Evolutionary conservation across 257 asterid species (phyloP).

Genomic region (Oldenlandia corymbosa): DNA sequence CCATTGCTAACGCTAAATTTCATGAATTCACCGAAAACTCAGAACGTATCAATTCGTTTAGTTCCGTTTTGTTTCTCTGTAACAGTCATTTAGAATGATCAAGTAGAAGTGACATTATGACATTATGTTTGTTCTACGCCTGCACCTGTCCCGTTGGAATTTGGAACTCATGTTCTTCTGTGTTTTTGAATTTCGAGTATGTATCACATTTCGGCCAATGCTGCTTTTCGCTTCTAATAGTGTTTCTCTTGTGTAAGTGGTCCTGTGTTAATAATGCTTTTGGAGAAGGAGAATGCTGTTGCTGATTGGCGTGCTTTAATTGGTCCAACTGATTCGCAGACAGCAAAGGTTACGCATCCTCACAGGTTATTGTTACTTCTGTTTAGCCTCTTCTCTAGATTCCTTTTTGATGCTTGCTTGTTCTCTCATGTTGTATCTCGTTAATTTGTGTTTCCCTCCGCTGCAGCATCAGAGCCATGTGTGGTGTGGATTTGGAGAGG

Average conservation of each 20-base stretch:
- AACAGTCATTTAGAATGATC: not conserved
- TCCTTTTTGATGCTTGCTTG: conserved; percentile 1
- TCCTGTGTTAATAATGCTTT: conserved; percentile 64
- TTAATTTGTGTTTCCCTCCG: conserved; percentile 3
- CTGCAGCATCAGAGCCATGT: conserved; percentile 72
- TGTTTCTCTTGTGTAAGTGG: conserved; percentile 45
- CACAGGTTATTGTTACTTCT: conserved; percentile 40
- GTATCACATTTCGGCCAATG: not conserved
- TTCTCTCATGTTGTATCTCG: not conserved
- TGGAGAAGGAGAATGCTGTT: conserved; percentile 73
- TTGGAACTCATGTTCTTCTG: not conserved
- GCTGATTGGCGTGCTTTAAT: conserved; percentile 83
- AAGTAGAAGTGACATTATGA: not conserved
- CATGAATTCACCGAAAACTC: not conserved
- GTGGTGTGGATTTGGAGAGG: conserved; percentile 53
- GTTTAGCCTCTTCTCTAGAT: not conserved
- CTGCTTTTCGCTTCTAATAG: conserved; percentile 5
- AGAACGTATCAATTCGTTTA: not conserved
- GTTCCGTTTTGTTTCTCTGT: not conserved
- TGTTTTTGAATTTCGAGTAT: not conserved
- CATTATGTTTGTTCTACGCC: no score
- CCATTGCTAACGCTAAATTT: not conserved
- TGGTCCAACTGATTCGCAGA: conserved; percentile 74
- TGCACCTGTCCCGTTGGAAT: not conserved
- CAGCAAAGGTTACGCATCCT: conserved; percentile 76